phyloP scores from a whole-genome alignment of 31 red algal genomes.

The Porphyra umbilicalis region DNA sequence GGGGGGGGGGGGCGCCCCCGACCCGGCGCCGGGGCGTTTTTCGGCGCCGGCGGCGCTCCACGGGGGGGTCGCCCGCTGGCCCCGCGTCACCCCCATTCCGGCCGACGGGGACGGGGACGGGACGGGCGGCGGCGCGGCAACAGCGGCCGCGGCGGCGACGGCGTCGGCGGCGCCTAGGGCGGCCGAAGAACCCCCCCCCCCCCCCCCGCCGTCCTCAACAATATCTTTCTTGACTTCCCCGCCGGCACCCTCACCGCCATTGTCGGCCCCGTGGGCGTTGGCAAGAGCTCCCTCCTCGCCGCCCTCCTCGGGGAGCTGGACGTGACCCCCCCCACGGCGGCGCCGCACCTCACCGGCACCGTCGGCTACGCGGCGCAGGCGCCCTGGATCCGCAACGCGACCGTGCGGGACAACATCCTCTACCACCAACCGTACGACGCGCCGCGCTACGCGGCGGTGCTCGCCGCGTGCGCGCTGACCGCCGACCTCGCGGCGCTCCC shows the following conservation, averaged over 20 bases:
- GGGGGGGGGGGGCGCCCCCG: not conserved
- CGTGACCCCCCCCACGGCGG: slow-evolving; percentile 29
- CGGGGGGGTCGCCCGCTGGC: not conserved
- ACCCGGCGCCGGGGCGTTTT: not conserved
- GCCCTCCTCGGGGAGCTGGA: slow-evolving; percentile 54
- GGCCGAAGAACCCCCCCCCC: too few relatives aligned
- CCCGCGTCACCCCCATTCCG: not conserved
- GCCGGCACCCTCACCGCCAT: slow-evolving; percentile 55
- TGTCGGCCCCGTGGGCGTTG: slow-evolving; percentile 71
- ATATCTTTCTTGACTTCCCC: slow-evolving; percentile 44
- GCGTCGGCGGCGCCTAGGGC: too few relatives aligned
- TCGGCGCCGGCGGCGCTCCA: not conserved
- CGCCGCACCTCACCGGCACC: slow-evolving; percentile 11
- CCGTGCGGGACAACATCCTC: slow-evolving; percentile 76
- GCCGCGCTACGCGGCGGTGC: slow-evolving; percentile 24
- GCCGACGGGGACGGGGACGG: not conserved
- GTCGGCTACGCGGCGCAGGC: slow-evolving; percentile 72
- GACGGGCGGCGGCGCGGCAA: not conserved
- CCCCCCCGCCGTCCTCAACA: slow-evolving; percentile 42
- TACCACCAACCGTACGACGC: slow-evolving; percentile 61
- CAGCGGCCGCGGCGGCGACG: too few relatives aligned
- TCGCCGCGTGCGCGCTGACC: slow-evolving; percentile 31
- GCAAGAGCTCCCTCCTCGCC: slow-evolving; percentile 68
- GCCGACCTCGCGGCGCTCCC: slow-evolving; percentile 53
- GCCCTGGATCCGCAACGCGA: slow-evolving; percentile 86